Evolutionary conservation across 345 rosid species (phyloP).

Genomic region (Eucalyptus erythrocorys): DNA sequence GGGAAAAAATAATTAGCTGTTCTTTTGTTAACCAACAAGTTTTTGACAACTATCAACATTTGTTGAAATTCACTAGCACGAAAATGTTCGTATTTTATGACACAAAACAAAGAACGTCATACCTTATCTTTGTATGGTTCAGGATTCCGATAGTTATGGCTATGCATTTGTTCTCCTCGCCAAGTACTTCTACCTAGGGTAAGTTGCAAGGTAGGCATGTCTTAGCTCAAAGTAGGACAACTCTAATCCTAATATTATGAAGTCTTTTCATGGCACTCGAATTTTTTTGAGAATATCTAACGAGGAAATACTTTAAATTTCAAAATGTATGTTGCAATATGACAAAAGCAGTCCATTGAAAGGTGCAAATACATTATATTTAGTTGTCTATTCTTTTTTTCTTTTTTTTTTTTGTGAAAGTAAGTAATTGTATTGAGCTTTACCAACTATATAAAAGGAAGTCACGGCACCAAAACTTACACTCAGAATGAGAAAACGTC

Average conservation of each 20-base stretch:
- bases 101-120: background rate
- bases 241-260: background rate
- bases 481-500: too few relatives aligned
- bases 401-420: too few relatives aligned
- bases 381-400: background rate
- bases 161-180: constrained; percentile 3
- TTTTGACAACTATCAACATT: background rate
- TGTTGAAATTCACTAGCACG: background rate
- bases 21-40: background rate
- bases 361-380: background rate
- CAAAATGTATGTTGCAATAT: background rate
- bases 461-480: too few relatives aligned
- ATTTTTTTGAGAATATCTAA: background rate
- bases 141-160: constrained; percentile 7
- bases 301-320: background rate
- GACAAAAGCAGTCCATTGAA: too few relatives aligned
- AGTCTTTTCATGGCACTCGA: background rate
- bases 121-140: background rate
- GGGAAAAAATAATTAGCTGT: background rate
- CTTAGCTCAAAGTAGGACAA: background rate
- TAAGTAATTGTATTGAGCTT: too few relatives aligned
- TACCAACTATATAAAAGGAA: too few relatives aligned
- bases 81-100: background rate
- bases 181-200: background rate
- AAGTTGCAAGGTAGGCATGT: background rate